A percentile compares a stretch with the other conserved stretches of the same genome.
phyloP scores from a whole-genome alignment of 352 stramenopile genomes.

The Globisporangium nagaii region DNA sequence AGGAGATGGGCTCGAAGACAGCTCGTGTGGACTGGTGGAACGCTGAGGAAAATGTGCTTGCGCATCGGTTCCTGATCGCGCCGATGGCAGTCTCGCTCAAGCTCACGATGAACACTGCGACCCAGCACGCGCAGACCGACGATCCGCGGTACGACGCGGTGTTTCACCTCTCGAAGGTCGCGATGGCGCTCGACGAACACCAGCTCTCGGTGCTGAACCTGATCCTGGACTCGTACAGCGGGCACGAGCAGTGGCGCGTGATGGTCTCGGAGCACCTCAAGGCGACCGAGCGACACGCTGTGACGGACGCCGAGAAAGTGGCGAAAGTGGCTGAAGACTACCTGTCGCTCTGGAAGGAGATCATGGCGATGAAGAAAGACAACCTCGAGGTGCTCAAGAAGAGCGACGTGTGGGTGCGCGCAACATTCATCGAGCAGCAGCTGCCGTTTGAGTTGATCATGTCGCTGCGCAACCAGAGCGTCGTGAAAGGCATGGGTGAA shows the following conservation, averaged over 20 bases:
- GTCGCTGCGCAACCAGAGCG: slow-evolving; percentile 69
- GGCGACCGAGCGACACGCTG: slow-evolving; percentile 40
- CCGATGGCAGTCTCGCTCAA: slow-evolving; percentile 82
- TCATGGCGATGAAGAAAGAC: slow-evolving; percentile 57
- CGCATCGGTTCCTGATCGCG: slow-evolving; percentile 77
- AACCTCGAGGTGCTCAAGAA: slow-evolving; percentile 63
- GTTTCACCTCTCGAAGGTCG: slow-evolving; percentile 79
- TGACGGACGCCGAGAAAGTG: slow-evolving; percentile 37
- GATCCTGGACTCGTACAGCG: slow-evolving; percentile 62
- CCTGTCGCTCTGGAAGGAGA: slow-evolving; percentile 60
- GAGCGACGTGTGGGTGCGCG: slow-evolving; percentile 41
- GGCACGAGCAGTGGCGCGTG: slow-evolving; percentile 69
- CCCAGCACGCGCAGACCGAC: slow-evolving; percentile 59
- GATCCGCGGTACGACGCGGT: slow-evolving; percentile 71
- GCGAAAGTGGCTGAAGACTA: slow-evolving; percentile 54
- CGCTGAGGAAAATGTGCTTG: slow-evolving; percentile 54
- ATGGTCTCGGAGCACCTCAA: slow-evolving; percentile 71
- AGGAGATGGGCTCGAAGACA: slow-evolving; percentile 73
- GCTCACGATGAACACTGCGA: slow-evolving; percentile 85
- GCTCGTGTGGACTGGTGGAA: slow-evolving; percentile 73
- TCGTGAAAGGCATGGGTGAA: slow-evolving; percentile 32
- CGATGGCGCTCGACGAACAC: slow-evolving; percentile 74
- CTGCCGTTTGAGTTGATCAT: slow-evolving; percentile 74
- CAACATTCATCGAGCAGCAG: slow-evolving; percentile 57
- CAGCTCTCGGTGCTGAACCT: slow-evolving; percentile 76